Evolutionary conservation across 345 rosid genomes (phyloP), one percentile per base, ranked within the genome.

Genomic region (Geranium rotundifolium): DNA sequence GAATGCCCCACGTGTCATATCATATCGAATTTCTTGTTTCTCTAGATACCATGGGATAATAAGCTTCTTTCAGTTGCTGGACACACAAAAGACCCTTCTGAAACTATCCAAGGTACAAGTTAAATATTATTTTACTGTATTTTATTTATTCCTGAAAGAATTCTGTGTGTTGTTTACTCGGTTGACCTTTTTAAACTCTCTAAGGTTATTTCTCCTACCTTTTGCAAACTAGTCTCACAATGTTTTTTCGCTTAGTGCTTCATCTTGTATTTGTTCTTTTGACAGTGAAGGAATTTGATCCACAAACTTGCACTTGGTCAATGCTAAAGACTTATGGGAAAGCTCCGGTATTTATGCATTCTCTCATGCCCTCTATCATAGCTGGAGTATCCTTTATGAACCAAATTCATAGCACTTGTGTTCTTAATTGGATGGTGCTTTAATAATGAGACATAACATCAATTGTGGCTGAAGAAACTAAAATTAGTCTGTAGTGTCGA

Each of bases 31-130:
- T 13, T 10, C 50, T 65, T 56, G 18, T 61, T 67, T 65, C 69
- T 72, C 58, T 72, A 95, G 99, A 82, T 90, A 77, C 70, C 95
- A 31, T 90, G 97, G 97, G 91, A 82, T 64, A 84, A 88, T 76
- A 88, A 87, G 70, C 89, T 95, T 81, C 79, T 95, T 57, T 85
- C 97, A 57, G 70, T 95, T 62, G 97, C 93, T 61, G 97, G 99
- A 63, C 97, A 95, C 69, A 86, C 96, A 6, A 95, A 88, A 79
- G 84, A 88, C 84, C 95, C 88, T 73, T 82, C 90, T 66, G 97
- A 90, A 73, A 74, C 85, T 31, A 82, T 90, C 75, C 96, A 82
- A 76, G 88, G 99, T 95, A 76, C 74, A 49, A 6, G 16, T 14
- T 37, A 59, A 17, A 29, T 64, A 20, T 29, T 20, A 30, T 9